Evolutionary conservation across 2,329 filamentous ascomycete species (phyloP), one percentile per base, ranked within the genome.

Genomic region (Tolypocladium pustulatum): DNA sequence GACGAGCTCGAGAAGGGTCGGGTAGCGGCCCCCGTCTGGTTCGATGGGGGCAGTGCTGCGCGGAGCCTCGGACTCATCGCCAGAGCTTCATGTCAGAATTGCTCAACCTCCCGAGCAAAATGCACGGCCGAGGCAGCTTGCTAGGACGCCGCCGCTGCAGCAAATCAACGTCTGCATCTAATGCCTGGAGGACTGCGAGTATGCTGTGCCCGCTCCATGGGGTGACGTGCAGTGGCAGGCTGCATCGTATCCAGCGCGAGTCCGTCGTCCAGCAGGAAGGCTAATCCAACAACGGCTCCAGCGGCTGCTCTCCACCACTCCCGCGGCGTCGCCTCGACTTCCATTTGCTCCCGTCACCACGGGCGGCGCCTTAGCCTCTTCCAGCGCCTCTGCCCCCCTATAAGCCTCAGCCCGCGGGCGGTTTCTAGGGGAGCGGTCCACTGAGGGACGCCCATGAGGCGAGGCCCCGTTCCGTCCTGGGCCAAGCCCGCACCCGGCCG

Each of bases 401-500:
- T 20, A 32, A 55, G 54, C 54, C 43, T 55, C 37, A 37, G 54
- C 22, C 37, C 38, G 25, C 37, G 38, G 54, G 54, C 37, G 30
- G 54, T 12, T 52, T 52, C 49, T 22, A 53, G 49, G 30, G 49
- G 49, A 30, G 20, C 4, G 49, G 17, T 34, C 30, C 49, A 32
- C 49, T 30, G 10, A 30, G 30, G 49, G 20, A 22, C 30, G 30
- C 49, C 9, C 37, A 15, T 32, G 54, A 55, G n/a, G 54, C 17
- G 32, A 30, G 53, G 53, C 25, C 36, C 53, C 22, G 36, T 37
- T 20, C 37, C 22, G 54, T 15, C 54, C 25, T 43, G 25, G 37
- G 54, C 54, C 54, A 38, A 53, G 56, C 56, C 49, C 56, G 49
- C 46, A 54, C 56, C 36, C 46, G 46, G 56, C 49, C 49, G 46